A percentile compares a stretch with the other conserved stretches of the same genome.
Evolutionary conservation across 371 early-diverging fungal genomes (phyloP).

Genomic region (Mortierella sp.): DNA sequence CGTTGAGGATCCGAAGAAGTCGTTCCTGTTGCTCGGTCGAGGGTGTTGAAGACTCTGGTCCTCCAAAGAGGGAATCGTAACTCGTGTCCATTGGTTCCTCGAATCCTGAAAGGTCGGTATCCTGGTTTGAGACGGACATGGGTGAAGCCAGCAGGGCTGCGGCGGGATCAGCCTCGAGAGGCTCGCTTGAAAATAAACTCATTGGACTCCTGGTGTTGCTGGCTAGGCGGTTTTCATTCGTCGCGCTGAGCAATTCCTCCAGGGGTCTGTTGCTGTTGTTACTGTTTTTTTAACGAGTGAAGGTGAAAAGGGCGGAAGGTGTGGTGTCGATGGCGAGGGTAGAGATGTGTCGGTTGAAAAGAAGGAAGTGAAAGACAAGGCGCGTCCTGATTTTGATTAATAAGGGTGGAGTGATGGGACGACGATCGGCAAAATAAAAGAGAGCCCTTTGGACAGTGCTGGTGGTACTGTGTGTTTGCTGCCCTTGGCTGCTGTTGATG

Average conservation of each 20-base stretch:
- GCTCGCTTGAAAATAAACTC: constrained; percentile 55
- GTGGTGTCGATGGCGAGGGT: background rate
- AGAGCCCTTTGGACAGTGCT: background rate
- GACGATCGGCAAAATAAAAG: constrained; percentile 5
- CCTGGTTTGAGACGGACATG: constrained; percentile 26
- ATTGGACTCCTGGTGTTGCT: constrained; percentile 28
- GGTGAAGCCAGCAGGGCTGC: constrained; percentile 30
- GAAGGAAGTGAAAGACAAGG: background rate
- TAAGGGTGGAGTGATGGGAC: constrained; percentile 5
- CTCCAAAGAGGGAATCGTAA: background rate
- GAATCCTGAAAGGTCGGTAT: background rate
- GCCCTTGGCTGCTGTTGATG: background rate
- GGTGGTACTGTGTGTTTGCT: background rate
- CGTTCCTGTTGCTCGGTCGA: constrained; percentile 32
- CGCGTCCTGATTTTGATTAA: constrained; percentile 1
- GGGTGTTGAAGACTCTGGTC: constrained; percentile 7
- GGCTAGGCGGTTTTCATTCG: constrained; percentile 29
- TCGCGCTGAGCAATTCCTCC: constrained; percentile 3
- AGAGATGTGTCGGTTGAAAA: background rate
- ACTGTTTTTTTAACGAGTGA: background rate
- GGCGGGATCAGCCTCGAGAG: constrained; percentile 40
- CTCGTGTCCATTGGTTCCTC: constrained; percentile 5
- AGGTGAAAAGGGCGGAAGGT: background rate
- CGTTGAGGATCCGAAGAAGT: constrained; percentile 35
- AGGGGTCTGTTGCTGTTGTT: constrained; percentile 1